Evolutionary conservation across 441 rosid genomes (phyloP).

Genomic region (Dalechampia spathulata): DNA sequence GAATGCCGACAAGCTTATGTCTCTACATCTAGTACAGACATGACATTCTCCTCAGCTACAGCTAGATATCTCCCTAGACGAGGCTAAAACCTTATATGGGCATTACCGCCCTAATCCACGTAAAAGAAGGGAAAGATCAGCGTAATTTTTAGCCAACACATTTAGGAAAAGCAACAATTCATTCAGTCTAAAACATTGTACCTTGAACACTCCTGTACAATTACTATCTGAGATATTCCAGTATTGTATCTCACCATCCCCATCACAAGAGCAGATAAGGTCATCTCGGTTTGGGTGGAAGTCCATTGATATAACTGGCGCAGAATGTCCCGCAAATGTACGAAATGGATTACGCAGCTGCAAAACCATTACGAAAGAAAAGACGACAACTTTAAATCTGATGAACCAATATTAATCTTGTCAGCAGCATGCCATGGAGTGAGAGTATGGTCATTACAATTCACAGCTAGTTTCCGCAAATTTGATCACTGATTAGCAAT

Average conservation of each 20-base stretch:
- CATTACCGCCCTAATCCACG: constrained; percentile 63
- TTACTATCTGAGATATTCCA: constrained; percentile 84
- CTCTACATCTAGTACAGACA: constrained; percentile 77
- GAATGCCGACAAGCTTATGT: constrained; percentile 66
- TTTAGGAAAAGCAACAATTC: background rate
- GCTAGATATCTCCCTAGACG: constrained; percentile 75
- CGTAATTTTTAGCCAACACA: too few relatives aligned
- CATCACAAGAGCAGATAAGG: too few relatives aligned
- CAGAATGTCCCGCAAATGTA: constrained; percentile 68
- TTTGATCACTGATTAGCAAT: too few relatives aligned
- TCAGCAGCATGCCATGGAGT: too few relatives aligned
- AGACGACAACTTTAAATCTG: constrained; percentile 4
- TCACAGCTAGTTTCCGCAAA: too few relatives aligned
- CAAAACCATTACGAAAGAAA: constrained; percentile 30
- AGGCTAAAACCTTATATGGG: constrained; percentile 85
- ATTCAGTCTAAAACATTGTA: constrained; percentile 29
- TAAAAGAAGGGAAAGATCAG: background rate
- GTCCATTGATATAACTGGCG: constrained; percentile 71
- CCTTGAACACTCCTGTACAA: constrained; percentile 75
- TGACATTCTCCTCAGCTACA: constrained; percentile 71
- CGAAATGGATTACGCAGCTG: constrained; percentile 78
- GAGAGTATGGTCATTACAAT: too few relatives aligned
- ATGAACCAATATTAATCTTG: background rate
- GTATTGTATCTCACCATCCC: constrained; percentile 74
- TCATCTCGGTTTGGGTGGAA: constrained; percentile 84